These are phyloP conservation scores for Balamuthia mandrillaris DNA, from an alignment of 208 protist species.

Conservation along the genomic window DNA sequence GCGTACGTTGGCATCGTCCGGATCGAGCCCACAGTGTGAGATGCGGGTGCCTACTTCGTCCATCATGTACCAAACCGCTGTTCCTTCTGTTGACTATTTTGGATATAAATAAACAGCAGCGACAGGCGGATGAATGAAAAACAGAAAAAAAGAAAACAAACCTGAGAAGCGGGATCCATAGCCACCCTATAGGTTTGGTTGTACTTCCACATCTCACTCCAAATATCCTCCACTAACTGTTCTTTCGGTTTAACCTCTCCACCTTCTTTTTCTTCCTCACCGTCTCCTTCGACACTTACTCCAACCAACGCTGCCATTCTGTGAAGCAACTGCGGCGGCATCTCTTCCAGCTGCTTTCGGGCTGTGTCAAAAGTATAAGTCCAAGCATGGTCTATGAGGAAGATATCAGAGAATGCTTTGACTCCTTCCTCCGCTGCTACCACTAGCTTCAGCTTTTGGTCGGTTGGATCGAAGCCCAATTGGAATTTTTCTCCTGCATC, in stretches of 20 bases:
- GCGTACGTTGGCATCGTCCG: neutral
- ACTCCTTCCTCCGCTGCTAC: neutral
- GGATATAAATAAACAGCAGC: neutral
- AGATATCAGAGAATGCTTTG: neutral
- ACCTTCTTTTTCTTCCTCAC: too few relatives aligned
- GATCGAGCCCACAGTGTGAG: neutral
- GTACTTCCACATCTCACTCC: conserved; percentile 34
- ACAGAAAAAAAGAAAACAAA: conserved; percentile 2
- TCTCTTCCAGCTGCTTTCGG: neutral
- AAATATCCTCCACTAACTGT: neutral
- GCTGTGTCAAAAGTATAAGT: conserved; percentile 3
- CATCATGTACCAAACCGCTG: too few relatives aligned
- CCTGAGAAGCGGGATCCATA: neutral
- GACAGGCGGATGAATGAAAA: neutral
- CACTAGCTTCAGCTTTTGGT: neutral
- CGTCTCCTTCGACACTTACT: neutral
- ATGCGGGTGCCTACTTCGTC: conserved; percentile 24
- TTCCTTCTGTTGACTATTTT: too few relatives aligned
- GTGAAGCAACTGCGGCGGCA: too few relatives aligned
- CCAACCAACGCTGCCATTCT: too few relatives aligned
- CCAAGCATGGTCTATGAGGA: conserved; percentile 23
- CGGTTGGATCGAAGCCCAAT: conserved; percentile 22
- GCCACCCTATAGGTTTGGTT: conserved; percentile 36
- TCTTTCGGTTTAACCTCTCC: too few relatives aligned
- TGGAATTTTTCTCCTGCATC: conserved; percentile 34